Evolutionary conservation across 2,329 filamentous ascomycete species (phyloP).

Genomic region (Fusarium piperis): DNA sequence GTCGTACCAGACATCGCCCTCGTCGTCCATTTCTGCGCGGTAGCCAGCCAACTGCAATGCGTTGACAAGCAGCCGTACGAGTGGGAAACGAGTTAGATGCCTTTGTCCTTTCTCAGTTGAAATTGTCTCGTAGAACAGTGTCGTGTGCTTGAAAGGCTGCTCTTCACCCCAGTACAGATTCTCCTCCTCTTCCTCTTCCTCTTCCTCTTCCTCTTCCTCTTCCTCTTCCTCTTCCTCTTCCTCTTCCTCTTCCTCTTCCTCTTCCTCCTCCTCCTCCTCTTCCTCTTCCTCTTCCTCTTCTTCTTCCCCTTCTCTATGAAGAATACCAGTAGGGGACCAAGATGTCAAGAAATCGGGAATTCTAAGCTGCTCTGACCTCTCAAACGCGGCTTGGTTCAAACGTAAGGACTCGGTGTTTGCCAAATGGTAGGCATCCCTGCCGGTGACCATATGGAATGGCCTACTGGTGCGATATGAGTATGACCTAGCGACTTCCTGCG

Average conservation of each 20-base stretch:
- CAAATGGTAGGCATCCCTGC: too few relatives aligned
- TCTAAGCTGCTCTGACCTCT: not conserved
- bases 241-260: too few relatives aligned
- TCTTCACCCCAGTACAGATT: too few relatives aligned
- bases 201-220: too few relatives aligned
- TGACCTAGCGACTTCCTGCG: not conserved
- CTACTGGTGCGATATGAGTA: accelerated
- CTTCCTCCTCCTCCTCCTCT: too few relatives aligned
- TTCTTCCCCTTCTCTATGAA: too few relatives aligned
- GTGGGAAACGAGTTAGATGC: not conserved
- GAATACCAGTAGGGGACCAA: not conserved
- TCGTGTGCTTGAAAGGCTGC: not conserved
- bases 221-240: too few relatives aligned
- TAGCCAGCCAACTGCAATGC: not conserved
- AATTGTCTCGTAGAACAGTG: not conserved
- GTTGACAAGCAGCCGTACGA: not conserved
- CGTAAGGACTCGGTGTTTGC: too few relatives aligned
- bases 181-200: too few relatives aligned
- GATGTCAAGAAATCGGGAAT: not conserved
- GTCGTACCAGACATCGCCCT: not conserved
- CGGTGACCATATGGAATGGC: too few relatives aligned
- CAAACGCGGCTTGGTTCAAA: not conserved
- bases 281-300: too few relatives aligned
- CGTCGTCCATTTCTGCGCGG: not conserved
- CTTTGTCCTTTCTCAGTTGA: not conserved